These are phyloP conservation scores for Lactifluus piperatus DNA, from an alignment of 768 basidiomycete genomes.

Conservation along the genomic window DNA sequence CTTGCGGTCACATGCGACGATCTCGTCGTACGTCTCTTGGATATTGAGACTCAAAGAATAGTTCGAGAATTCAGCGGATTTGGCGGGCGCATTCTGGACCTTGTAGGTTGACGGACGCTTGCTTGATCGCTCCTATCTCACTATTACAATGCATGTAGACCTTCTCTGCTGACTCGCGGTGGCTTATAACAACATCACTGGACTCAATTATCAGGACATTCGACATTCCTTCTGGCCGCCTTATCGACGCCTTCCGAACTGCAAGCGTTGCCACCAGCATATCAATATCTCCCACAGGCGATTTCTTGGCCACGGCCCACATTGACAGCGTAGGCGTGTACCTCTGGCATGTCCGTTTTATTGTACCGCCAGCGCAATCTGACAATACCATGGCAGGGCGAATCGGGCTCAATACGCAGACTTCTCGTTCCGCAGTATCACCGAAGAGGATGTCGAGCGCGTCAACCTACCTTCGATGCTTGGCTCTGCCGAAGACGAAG, in stretches of 20 bases:
- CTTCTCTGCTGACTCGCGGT: slow-evolving; percentile 92
- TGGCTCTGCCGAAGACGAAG: slow-evolving; percentile 70
- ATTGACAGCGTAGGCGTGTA: slow-evolving; percentile 91
- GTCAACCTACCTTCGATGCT: slow-evolving; percentile 77
- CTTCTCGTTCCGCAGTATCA: slow-evolving; percentile 70
- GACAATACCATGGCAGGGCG: slow-evolving; percentile 46
- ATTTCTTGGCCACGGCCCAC: slow-evolving; percentile 93
- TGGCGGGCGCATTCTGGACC: slow-evolving; percentile 77
- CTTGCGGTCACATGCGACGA: slow-evolving; percentile 84
- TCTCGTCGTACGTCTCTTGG: slow-evolving; percentile 72
- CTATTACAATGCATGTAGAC: slow-evolving; percentile 39
- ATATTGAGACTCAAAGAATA: slow-evolving; percentile 80
- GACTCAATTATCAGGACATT: slow-evolving; percentile 93
- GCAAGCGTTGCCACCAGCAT: slow-evolving; percentile 82
- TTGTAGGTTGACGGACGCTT: slow-evolving; percentile 43
- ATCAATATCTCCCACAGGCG: slow-evolving; percentile 89
- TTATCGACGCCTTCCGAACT: slow-evolving; percentile 90
- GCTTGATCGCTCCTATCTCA: not conserved
- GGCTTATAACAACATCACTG: slow-evolving; percentile 82
- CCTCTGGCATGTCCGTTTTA: slow-evolving; percentile 57
- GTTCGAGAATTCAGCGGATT: slow-evolving; percentile 88
- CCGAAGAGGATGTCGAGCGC: slow-evolving; percentile 63
- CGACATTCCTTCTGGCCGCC: slow-evolving; percentile 85
- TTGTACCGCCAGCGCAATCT: not conserved
- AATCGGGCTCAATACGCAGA: slow-evolving; percentile 93